Evolutionary conservation across 768 basidiomycete genomes (phyloP).

Genomic region (Calocybe cyanea): DNA sequence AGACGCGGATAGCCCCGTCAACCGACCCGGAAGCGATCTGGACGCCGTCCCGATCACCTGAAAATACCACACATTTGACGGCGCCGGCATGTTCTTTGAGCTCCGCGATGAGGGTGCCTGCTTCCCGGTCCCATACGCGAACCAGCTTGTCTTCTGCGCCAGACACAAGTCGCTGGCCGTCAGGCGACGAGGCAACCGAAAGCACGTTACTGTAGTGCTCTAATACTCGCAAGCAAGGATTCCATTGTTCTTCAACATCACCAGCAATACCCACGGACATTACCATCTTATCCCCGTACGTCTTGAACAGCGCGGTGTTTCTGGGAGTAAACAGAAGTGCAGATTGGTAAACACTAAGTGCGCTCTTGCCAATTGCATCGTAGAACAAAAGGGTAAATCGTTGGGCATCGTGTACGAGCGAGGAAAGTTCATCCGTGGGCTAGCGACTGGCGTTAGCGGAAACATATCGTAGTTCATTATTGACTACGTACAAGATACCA

Average conservation of each 20-base stretch:
- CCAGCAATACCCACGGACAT: not conserved
- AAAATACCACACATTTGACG: slow-evolving; percentile 5
- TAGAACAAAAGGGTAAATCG: slow-evolving; percentile 7
- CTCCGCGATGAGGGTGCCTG: not conserved
- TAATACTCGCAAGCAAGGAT: slow-evolving; percentile 6
- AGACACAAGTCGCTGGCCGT: slow-evolving; percentile 4
- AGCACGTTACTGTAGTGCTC: slow-evolving; percentile 10
- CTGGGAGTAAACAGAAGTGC: slow-evolving; percentile 7
- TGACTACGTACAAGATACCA: too few species aligned
- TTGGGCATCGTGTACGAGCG: not conserved
- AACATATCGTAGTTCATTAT: too few species aligned
- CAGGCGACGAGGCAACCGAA: slow-evolving; percentile 10
- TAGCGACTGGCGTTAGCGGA: not conserved
- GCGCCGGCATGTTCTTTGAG: slow-evolving; percentile 8
- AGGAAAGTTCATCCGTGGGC: not conserved
- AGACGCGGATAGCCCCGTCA: slow-evolving; percentile 9
- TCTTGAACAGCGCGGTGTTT: slow-evolving; percentile 3
- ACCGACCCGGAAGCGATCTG: slow-evolving; percentile 6
- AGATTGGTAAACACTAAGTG: slow-evolving; percentile 7
- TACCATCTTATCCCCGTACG: not conserved
- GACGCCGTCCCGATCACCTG: too few species aligned
- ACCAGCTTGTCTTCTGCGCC: slow-evolving; percentile 12
- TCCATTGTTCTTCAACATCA: slow-evolving; percentile 3
- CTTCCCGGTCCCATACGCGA: slow-evolving; percentile 9
- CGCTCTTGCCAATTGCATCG: slow-evolving; percentile 7